Evolutionary conservation across 805 yeast species (phyloP), one percentile per base, ranked within the genome.

Genomic region (Saccharomycodes ludwigii): DNA sequence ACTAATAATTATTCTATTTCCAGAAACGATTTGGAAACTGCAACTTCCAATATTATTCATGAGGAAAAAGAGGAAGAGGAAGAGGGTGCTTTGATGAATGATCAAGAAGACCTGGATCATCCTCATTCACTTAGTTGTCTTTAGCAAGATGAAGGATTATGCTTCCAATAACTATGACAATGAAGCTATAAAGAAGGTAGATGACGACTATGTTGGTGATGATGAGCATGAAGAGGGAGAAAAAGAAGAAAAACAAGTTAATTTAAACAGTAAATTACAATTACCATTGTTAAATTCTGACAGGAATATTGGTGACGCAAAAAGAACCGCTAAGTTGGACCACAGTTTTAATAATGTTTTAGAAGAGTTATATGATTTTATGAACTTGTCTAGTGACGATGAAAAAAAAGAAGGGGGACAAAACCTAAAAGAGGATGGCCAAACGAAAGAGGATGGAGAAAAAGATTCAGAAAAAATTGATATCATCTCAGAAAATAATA

Each of bases 1-100:
- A 44, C 52, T 8, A 47, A 42, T 30, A 48, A 49, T 32, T 50
- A 50, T 34, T 39, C 48, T 17, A 50, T 48, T 17, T 47, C 56
- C 4, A 47, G 43, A 31, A 40, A 41, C 14, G 54, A 46, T 31
- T 33, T 47, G 29, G 45, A 47, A 31, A 43, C 39, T 30, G 52
- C 49, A 6, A 45, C 52, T 11, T 26, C 27, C 12, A 46, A 45
- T 31, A 41, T 46, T 24, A 46, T 42, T 11, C 30, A 36, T 21
- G 45, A 29, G 31, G 46, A 42, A 20, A 41, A 45, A 17, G 37
- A 44, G 18, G 39, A 30, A 20, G 49, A 46, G 22, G 43, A 40
- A 29, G 39, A 36, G 32, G 40, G 44, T 14, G 41, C 34, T 14
- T 35, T 42, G 35, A 30, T 40, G 35, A 40, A 46, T 19, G 45